Evolutionary conservation across 2,329 filamentous ascomycete genomes (phyloP).

Genomic region (Monosporascus sp.): DNA sequence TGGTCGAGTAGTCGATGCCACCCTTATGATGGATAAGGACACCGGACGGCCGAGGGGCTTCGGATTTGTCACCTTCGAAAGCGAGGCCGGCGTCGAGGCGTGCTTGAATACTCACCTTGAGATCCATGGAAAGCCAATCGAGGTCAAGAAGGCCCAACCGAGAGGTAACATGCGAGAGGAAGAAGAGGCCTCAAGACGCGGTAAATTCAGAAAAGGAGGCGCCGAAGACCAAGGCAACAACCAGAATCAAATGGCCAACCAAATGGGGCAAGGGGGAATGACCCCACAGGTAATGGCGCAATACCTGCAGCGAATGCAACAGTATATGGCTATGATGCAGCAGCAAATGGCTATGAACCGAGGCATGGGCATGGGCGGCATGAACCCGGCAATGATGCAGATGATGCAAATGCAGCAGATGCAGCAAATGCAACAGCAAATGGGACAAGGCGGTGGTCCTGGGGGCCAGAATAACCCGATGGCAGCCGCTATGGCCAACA

Average conservation of each 20-base stretch:
- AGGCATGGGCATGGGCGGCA: slow-evolving; percentile 53
- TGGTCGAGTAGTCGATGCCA: slow-evolving; percentile 92
- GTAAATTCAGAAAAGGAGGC: slow-evolving; percentile 53
- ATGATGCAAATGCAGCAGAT: slow-evolving; percentile 75
- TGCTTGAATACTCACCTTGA: slow-evolving; percentile 80
- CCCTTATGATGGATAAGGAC: slow-evolving; percentile 99
- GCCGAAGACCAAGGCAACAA: slow-evolving; percentile 32
- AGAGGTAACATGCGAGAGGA: slow-evolving; percentile 91
- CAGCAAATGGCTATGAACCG: slow-evolving; percentile 85
- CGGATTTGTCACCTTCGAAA: slow-evolving; percentile 97
- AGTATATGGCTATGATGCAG: slow-evolving; percentile 94
- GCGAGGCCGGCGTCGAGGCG: slow-evolving; percentile 87
- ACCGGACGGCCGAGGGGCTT: slow-evolving; percentile 95
- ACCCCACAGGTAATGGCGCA: slow-evolving; percentile 97
- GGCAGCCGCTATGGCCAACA: slow-evolving; percentile 32
- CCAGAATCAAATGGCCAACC: slow-evolving; percentile 24
- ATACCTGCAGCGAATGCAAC: slow-evolving; percentile 98
- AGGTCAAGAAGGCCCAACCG: slow-evolving; percentile 97
- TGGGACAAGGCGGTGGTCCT: slow-evolving; percentile 32
- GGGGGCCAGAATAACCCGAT: slow-evolving; percentile 33
- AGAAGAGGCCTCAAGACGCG: slow-evolving; percentile 63
- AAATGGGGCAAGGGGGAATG: slow-evolving; percentile 52
- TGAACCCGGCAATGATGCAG: slow-evolving; percentile 73
- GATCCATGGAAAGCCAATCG: slow-evolving; percentile 93
- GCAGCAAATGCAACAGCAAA: slow-evolving; percentile 54